Evolutionary conservation across 2,329 filamentous ascomycete genomes (phyloP).

Genomic region (Hypocrella siamensis): DNA sequence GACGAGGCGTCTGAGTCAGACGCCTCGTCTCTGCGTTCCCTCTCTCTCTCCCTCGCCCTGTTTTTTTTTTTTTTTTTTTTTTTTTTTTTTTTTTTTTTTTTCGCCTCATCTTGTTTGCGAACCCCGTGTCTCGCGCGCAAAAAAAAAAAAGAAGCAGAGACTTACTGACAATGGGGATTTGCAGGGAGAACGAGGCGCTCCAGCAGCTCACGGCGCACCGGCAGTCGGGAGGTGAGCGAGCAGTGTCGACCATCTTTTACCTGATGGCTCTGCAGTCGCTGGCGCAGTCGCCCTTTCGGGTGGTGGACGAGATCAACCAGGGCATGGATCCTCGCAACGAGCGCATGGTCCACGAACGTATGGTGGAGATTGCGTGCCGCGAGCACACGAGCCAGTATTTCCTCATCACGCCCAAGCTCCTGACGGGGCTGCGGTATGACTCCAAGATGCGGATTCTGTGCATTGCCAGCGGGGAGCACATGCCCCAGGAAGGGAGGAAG

Average conservation of each 20-base stretch:
- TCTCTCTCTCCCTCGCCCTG: background rate
- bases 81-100: no score
- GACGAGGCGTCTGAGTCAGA: background rate
- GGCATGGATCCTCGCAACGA: conserved; percentile 99
- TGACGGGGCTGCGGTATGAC: conserved; percentile 74
- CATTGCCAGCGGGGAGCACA: conserved; percentile 76
- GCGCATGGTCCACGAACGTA: conserved; percentile 91
- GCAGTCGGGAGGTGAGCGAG: conserved; percentile 89
- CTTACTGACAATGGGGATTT: background rate
- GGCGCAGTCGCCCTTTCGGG: conserved; percentile 87
- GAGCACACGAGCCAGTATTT: conserved; percentile 79
- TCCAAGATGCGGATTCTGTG: conserved; percentile 84
- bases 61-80: no score
- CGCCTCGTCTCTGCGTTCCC: background rate
- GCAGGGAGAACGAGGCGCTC: conserved; percentile 62
- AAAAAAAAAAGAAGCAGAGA: background rate
- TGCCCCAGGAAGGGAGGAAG: conserved; percentile 37
- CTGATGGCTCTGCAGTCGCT: conserved; percentile 95
- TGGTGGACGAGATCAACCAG: conserved; percentile 99
- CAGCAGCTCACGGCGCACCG: conserved; percentile 80
- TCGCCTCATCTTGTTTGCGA: no score
- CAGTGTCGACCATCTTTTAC: conserved; percentile 96
- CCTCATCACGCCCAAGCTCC: conserved; percentile 90
- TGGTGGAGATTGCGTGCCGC: conserved; percentile 92
- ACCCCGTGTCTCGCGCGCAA: no score